Evolutionary conservation across 78 protist genomes (phyloP).

Genomic region (Cavenderia fasciculata): DNA sequence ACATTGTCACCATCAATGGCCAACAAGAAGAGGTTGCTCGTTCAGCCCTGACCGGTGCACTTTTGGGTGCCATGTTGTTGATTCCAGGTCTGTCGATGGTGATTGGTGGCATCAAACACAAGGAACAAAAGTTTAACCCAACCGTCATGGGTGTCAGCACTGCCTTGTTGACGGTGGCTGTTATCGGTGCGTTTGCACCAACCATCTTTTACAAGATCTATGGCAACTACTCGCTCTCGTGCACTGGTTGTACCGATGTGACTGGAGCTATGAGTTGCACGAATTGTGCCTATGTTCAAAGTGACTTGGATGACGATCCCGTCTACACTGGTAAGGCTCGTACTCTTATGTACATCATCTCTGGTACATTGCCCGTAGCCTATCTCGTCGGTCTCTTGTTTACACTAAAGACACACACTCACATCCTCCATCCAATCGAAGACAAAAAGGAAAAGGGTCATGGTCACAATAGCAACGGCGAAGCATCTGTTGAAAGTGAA

Average conservation of each 20-base stretch:
- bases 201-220: conserved; percentile 81
- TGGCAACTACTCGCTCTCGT: conserved; percentile 38
- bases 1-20: conserved; percentile 59
- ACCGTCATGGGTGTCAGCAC: conserved; percentile 82
- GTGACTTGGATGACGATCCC: conserved; percentile 61
- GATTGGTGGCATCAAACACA: conserved; percentile 84
- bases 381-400: conserved; percentile 87
- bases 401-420: conserved; percentile 90
- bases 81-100: conserved; percentile 91
- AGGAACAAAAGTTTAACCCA: conserved; percentile 87
- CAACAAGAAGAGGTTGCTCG: conserved; percentile 68
- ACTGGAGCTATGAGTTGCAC: not conserved
- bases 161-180: conserved; percentile 79
- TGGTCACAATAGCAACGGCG: not conserved
- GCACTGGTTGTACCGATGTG: conserved; percentile 29
- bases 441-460: not conserved
- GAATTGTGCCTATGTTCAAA: conserved; percentile 22
- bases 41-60: conserved; percentile 84
- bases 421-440: conserved; percentile 65
- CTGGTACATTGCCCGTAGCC: conserved; percentile 81
- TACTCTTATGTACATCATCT: conserved; percentile 74
- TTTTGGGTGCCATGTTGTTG: conserved; percentile 83
- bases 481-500: conserved; percentile 45
- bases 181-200: conserved; percentile 86
- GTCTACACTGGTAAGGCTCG: conserved; percentile 62